phyloP scores from a whole-genome alignment of 345 rosid species.

The Syzygium aromaticum region DNA sequence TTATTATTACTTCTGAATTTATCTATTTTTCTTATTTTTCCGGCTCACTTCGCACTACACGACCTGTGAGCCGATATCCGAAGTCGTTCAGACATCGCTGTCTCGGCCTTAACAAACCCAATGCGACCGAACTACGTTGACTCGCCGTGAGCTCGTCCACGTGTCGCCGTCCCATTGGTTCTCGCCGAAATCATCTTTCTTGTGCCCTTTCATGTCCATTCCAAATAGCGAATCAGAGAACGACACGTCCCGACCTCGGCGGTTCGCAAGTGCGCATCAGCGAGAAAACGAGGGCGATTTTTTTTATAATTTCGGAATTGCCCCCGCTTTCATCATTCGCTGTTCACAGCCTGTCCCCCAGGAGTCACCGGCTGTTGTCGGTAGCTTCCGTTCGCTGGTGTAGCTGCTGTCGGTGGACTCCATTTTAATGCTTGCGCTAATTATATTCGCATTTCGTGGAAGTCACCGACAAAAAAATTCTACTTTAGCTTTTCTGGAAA shows the following conservation, averaged over 20 bases:
- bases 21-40: too few species aligned
- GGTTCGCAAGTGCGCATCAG: neutral
- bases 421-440: neutral
- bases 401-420: conserved; percentile 32
- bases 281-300: neutral
- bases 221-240: neutral
- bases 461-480: neutral
- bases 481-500: neutral
- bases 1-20: neutral
- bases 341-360: conserved; percentile 21
- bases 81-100: neutral
- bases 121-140: neutral
- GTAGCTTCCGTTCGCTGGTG: conserved; percentile 8
- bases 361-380: conserved; percentile 22
- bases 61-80: neutral
- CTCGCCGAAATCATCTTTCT: rapidly evolving
- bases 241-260: neutral
- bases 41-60: neutral
- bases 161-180: neutral
- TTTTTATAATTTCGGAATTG: neutral
- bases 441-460: neutral
- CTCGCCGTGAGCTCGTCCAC: neutral
- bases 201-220: neutral
- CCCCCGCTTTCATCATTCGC: neutral
- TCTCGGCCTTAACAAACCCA: neutral